Evolutionary conservation across 2,329 filamentous ascomycete genomes (phyloP).

Genomic region (Pseudogymnoascus sp.): DNA sequence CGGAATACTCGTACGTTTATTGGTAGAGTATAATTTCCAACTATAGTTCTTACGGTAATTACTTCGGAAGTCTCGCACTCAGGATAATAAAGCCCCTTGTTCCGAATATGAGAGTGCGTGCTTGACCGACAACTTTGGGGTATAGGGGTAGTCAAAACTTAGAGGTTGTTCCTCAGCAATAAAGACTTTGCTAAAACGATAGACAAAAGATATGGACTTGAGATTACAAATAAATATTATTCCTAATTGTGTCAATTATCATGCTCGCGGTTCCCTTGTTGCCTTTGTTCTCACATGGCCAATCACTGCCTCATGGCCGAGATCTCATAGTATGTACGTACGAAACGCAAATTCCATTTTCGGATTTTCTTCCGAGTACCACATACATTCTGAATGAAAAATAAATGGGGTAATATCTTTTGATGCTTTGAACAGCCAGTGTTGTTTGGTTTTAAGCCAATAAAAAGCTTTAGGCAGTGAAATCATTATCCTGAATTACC

Average conservation of each 20-base stretch:
- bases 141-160: neutral
- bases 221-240: neutral
- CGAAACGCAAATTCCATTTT: neutral
- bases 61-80: neutral
- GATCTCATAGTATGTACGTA: neutral
- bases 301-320: neutral
- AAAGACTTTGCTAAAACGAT: neutral
- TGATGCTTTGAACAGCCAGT: neutral
- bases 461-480: neutral
- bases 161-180: neutral
- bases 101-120: neutral
- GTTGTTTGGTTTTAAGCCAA: neutral
- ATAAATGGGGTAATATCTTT: neutral
- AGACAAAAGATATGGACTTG: neutral
- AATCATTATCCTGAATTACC: neutral
- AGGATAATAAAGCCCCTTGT: neutral
- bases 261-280: neutral
- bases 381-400: neutral
- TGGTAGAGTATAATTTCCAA: neutral
- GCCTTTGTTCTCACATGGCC: neutral
- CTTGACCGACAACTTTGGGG: neutral
- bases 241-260: neutral
- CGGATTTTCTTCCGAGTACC: neutral
- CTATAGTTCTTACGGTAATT: neutral
- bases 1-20: neutral